Evolutionary conservation across 1,139 yeast species (phyloP).

Genomic region (Sugiyamaella grinbergsii): DNA sequence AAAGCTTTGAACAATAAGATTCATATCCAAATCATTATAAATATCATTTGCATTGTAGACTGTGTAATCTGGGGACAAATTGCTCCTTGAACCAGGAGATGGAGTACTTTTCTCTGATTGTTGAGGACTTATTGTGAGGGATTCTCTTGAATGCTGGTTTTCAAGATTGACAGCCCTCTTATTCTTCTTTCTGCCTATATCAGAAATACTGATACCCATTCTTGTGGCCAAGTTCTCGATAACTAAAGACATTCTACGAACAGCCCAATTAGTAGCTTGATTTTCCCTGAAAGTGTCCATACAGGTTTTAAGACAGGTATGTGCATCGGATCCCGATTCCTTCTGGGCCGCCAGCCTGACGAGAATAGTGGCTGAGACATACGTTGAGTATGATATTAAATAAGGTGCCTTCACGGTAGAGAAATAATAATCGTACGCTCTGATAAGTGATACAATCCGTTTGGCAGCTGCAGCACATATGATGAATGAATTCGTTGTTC

Average conservation of each 20-base stretch:
- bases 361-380: constrained; percentile 18
- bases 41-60: neutral
- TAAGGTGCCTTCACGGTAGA: constrained; percentile 18
- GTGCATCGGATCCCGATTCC: constrained; percentile 16
- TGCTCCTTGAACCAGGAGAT: neutral
- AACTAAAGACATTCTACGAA: constrained; percentile 14
- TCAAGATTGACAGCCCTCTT: neutral
- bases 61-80: neutral
- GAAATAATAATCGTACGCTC: constrained; percentile 17
- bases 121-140: neutral
- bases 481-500: constrained; percentile 9
- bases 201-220: constrained; percentile 12
- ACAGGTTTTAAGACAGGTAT: constrained; percentile 7
- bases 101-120: constrained; percentile 2
- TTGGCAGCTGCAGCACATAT: constrained; percentile 17
- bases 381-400: constrained; percentile 17
- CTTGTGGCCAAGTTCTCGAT: constrained; percentile 14
- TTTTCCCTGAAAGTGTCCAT: constrained; percentile 18
- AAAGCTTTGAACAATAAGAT: constrained; percentile 17
- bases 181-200: neutral
- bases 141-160: neutral
- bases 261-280: constrained; percentile 20
- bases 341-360: constrained; percentile 15
- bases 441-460: constrained; percentile 15
- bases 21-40: constrained; percentile 11